A percentile compares a stretch with the other conserved stretches of the same genome.
These are phyloP conservation scores for Thraustotheca clavata DNA, from an alignment of 352 stramenopile species.

Conservation along the genomic window DNA sequence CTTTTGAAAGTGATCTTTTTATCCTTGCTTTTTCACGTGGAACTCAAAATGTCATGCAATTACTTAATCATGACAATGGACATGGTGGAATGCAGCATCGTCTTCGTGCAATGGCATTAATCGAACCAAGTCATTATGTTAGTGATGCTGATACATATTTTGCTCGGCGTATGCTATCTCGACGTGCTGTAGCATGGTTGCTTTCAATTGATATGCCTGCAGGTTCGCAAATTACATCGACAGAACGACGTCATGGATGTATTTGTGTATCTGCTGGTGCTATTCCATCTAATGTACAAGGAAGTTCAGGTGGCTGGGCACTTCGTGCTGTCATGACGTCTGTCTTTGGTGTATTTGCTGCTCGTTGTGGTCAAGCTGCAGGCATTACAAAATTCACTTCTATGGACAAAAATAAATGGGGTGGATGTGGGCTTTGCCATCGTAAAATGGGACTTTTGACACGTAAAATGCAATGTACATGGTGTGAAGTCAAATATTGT, in stretches of 20 bases:
- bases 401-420: constrained; percentile 67
- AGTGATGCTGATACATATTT: constrained; percentile 69
- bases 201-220: constrained; percentile 65
- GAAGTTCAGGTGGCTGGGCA: constrained; percentile 66
- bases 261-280: constrained; percentile 68
- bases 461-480: constrained; percentile 65
- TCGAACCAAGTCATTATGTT: constrained; percentile 79
- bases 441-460: constrained; percentile 74
- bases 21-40: constrained; percentile 71
- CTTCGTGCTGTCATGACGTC: constrained; percentile 79
- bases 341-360: constrained; percentile 74
- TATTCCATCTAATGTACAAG: constrained; percentile 53
- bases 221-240: constrained; percentile 60
- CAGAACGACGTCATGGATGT: constrained; percentile 60
- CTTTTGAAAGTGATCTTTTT: constrained; percentile 56
- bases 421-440: constrained; percentile 67
- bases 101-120: constrained; percentile 66
- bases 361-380: constrained; percentile 49
- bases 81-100: constrained; percentile 72
- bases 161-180: constrained; percentile 50
- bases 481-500: constrained; percentile 83
- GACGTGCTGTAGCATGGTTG: constrained; percentile 64
- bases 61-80: constrained; percentile 72
- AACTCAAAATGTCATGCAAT: constrained; percentile 67
- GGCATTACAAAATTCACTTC: constrained; percentile 37